A percentile compares a stretch with the other conserved stretches of the same genome.
Conservation (phyloP, 2,329 filamentous ascomycete species). For the Clonostachys byssicola region DNA sequence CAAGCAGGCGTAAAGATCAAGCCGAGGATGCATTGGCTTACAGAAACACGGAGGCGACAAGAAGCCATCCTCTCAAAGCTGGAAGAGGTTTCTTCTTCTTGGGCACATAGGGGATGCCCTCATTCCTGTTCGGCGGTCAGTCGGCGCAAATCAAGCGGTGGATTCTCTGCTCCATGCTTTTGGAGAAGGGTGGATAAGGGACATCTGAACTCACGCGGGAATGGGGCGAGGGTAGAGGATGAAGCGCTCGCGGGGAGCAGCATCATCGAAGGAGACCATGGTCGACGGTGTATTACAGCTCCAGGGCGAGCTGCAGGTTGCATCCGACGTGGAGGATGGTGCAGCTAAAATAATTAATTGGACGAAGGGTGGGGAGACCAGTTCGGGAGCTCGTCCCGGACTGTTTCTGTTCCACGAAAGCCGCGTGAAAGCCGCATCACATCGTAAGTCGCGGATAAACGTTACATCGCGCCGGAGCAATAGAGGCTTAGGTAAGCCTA, state of each 20-base stretch:
- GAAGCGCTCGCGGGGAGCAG: not conserved
- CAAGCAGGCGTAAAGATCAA: not conserved
- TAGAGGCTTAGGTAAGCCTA: too few species aligned
- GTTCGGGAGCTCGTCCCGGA: too few species aligned
- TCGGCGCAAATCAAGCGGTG: not conserved
- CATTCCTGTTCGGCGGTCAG: not conserved
- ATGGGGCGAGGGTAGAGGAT: not conserved
- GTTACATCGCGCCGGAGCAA: too few species aligned
- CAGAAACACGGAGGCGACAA: constrained; percentile 51
- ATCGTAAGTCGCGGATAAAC: too few species aligned
- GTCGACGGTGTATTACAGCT: too few species aligned
- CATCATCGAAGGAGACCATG: too few species aligned
- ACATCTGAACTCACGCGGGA: not conserved
- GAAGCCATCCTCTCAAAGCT: constrained; percentile 47
- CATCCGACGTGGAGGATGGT: too few species aligned
- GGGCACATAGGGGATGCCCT: not conserved
- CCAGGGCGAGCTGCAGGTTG: too few species aligned
- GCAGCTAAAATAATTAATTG: too few species aligned
- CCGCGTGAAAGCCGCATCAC: too few species aligned
- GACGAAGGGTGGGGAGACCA: too few species aligned
- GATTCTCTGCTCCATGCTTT: not conserved
- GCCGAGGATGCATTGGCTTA: constrained; percentile 24
- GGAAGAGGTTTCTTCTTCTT: constrained; percentile 34
- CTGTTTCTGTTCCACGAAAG: too few species aligned
- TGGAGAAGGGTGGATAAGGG: not conserved